Conservation (phyloP, 768 basidiomycete species). For the Podaxis mareebaensis region DNA sequence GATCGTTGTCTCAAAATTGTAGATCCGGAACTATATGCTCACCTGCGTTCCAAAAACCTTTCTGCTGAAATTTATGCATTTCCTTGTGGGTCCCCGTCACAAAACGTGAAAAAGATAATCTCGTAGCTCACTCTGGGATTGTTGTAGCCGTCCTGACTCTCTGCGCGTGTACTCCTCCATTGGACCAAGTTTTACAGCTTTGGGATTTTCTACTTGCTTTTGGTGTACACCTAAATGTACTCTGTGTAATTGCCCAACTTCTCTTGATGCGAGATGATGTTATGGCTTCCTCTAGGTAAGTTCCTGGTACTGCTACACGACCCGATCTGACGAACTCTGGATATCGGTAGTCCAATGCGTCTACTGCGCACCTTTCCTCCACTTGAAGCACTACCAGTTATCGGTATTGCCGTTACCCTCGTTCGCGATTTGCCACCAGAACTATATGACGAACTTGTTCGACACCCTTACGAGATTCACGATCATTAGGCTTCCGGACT, state of each 20-base stretch:
- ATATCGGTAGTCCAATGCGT: conserved; percentile 80
- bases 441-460: conserved; percentile 85
- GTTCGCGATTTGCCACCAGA: conserved; percentile 88
- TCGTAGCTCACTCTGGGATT: conserved; percentile 1
- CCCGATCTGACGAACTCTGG: conserved; percentile 8
- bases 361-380: conserved; percentile 93
- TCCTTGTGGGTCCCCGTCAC: conserved; percentile 64
- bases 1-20: conserved; percentile 92
- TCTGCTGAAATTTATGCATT: conserved; percentile 98
- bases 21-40: conserved; percentile 79
- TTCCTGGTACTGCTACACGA: conserved; percentile 6
- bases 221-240: conserved; percentile 93
- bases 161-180: conserved; percentile 95
- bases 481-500: conserved; percentile 23
- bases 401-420: conserved; percentile 91
- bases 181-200: conserved; percentile 90
- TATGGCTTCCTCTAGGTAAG: conserved; percentile 83
- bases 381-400: conserved; percentile 81
- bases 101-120: not conserved
- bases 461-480: conserved; percentile 74
- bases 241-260: conserved; percentile 96
- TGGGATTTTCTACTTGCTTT: conserved; percentile 99
- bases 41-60: conserved; percentile 87
- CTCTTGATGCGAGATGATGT: conserved; percentile 88
- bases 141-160: conserved; percentile 83